Evolutionary conservation across 768 basidiomycete genomes (phyloP).

Genomic region (Kwoniella europaea): DNA sequence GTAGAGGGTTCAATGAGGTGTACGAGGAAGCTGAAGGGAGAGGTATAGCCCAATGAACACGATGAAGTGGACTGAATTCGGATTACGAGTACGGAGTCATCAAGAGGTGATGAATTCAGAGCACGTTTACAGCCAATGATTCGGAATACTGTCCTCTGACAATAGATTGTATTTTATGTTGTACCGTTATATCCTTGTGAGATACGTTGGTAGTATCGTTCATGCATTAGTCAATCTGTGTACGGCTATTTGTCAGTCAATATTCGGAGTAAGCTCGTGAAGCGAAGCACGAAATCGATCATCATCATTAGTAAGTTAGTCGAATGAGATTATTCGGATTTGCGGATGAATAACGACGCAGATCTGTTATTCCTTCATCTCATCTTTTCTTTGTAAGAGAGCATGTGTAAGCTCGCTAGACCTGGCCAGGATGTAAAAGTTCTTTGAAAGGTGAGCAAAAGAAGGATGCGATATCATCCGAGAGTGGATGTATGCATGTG

Average conservation of each 20-base stretch:
- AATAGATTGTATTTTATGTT: neutral
- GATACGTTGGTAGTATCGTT: neutral
- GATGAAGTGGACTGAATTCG: neutral
- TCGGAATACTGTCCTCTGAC: constrained; percentile 1
- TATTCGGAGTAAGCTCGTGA: neutral
- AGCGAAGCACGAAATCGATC: neutral
- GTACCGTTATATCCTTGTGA: neutral
- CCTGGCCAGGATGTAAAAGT: neutral
- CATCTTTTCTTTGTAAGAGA: neutral
- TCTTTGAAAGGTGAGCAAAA: no score
- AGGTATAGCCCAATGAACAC: constrained; percentile 36
- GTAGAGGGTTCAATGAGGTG: constrained; percentile 81
- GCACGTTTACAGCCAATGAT: neutral
- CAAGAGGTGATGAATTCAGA: neutral
- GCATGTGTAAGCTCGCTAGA: neutral
- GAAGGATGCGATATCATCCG: neutral
- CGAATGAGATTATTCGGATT: neutral
- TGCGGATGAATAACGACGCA: neutral
- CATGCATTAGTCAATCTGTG: neutral
- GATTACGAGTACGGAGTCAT: neutral
- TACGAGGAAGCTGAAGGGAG: constrained; percentile 44
- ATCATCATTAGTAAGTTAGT: neutral
- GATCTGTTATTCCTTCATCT: neutral
- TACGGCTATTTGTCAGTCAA: neutral
- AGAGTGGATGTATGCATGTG: neutral